Evolutionary conservation across 2,329 filamentous ascomycete genomes (phyloP), one percentile per base, ranked within the genome.

Genomic region (Phialemonium atrogriseum): DNA sequence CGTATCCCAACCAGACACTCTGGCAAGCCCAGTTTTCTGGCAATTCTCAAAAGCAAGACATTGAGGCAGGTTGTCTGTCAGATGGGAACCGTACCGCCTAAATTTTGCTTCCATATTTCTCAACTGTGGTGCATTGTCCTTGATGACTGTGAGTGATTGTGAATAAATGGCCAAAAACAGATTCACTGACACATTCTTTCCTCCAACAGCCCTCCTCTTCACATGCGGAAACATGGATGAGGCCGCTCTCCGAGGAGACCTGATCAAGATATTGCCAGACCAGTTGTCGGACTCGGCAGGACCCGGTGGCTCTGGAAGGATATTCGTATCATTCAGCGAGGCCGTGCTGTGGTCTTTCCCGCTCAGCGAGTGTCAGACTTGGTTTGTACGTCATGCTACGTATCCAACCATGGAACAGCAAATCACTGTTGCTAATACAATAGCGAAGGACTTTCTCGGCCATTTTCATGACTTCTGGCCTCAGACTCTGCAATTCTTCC

Each of bases 341-440:
- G 48, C 52, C 0, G 44, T 62, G 3, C 37, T 55, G n/a, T 68
- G 62, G 62, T 46, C 48, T 2, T 41, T 67, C 8, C 45, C 51
- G 3, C 36, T 55, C 3, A 43, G 56, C 11, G 52, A 64, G 27
- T 67, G 63, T 31, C 44, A 49, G 15, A 62, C 58, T 1, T 68
- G 63, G 63, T 60, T 67, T 55, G 60, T 65, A 45, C 46, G 60
- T 47, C n/a, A n/a, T n/a, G n/a, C n/a, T n/a, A n/a, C n/a, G n/a
- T n/a, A n/a, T n/a, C n/a, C n/a, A n/a, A n/a, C n/a, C n/a, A n/a
- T n/a, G n/a, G n/a, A n/a, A n/a, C n/a, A n/a, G n/a, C n/a, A n/a
- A n/a, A n/a, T n/a, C n/a, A n/a, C n/a, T n/a, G n/a, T n/a, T n/a
- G n/a, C n/a, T n/a, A n/a, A n/a, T n/a, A n/a, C n/a, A n/a, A n/a